Percentiles rank a stretch among this genome's conserved stretches.
Conservation (phyloP, 179 eudicot species). For the Gypsophila paniculata region DNA sequence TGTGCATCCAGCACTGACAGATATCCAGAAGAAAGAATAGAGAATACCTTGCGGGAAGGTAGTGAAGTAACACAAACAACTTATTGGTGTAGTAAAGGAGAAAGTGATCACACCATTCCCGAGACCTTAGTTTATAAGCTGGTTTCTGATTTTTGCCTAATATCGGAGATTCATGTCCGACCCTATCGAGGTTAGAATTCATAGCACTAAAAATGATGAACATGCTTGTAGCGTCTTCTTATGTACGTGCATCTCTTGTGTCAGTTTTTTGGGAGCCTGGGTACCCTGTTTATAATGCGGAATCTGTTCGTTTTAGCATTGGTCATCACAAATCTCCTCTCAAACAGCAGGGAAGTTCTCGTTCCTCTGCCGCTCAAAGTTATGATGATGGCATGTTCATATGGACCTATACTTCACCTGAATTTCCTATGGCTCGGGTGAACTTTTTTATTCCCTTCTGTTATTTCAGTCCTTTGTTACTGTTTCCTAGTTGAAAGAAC, state of each 20-base stretch:
- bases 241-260: neutral
- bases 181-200: neutral
- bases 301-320: conserved; percentile 11
- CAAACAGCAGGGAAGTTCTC: neutral
- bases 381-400: conserved; percentile 10
- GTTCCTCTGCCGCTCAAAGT: neutral
- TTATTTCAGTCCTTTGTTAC: neutral
- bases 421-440: conserved; percentile 8
- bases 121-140: conserved; percentile 42
- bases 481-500: neutral
- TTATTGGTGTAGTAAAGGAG: conserved; percentile 58
- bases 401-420: conserved; percentile 19
- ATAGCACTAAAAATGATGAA: neutral
- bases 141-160: neutral
- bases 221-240: neutral
- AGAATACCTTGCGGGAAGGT: conserved; percentile 30
- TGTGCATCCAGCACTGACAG: conserved; percentile 52
- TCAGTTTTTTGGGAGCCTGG: conserved; percentile 5
- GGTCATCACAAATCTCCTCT: conserved; percentile 11
- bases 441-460: neutral
- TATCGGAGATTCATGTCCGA: conserved; percentile 9
- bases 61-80: conserved; percentile 17
- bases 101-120: conserved; percentile 34
- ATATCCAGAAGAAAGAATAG: conserved; percentile 40
- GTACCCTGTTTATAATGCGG: neutral